phyloP scores from a whole-genome alignment of 2,329 filamentous ascomycete genomes.

The Huntiella decipiens region DNA sequence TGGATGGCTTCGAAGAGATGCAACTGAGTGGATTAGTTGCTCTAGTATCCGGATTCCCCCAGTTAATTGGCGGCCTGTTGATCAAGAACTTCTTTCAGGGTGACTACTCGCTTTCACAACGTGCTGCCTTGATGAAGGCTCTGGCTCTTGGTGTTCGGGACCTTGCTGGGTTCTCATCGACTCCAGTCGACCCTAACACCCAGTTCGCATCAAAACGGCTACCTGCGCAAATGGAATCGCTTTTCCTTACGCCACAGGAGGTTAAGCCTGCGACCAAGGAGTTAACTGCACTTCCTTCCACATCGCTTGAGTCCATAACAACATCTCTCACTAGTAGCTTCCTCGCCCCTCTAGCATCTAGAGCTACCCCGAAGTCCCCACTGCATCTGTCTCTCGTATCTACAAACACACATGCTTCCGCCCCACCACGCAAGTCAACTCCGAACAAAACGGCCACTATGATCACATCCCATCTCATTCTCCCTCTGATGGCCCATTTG shows the following conservation, averaged over 20 bases:
- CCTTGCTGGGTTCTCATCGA: slow-evolving; percentile 55
- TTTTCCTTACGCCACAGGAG: slow-evolving; percentile 32
- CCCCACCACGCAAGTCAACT: slow-evolving; percentile 35
- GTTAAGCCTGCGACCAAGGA: slow-evolving; percentile 15
- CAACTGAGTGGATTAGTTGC: slow-evolving; percentile 68
- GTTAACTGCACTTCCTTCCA: slow-evolving; percentile 33
- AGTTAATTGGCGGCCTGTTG: slow-evolving; percentile 67
- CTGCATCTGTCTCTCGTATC: slow-evolving; percentile 74
- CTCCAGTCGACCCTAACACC: slow-evolving; percentile 28
- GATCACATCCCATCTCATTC: slow-evolving; percentile 64
- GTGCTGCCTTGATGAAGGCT: slow-evolving; percentile 62
- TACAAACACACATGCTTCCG: slow-evolving; percentile 38
- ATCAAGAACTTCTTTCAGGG: slow-evolving; percentile 74
- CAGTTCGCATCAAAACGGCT: slow-evolving; percentile 68
- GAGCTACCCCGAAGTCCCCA: slow-evolving; percentile 62
- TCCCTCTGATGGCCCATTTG: slow-evolving; percentile 66
- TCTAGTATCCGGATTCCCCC: slow-evolving; percentile 55
- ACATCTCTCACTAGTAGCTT: slow-evolving; percentile 50
- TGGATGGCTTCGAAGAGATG: slow-evolving; percentile 57
- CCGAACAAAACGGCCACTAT: slow-evolving; percentile 63
- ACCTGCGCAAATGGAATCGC: slow-evolving; percentile 50
- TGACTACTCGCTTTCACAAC: slow-evolving; percentile 74
- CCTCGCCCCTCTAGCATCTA: slow-evolving; percentile 62
- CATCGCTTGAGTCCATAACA: slow-evolving; percentile 50
- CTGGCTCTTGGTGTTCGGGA: slow-evolving; percentile 70